Evolutionary conservation across 148 eudicot species (phyloP).

Genomic region (Gaultheria prostrata): DNA sequence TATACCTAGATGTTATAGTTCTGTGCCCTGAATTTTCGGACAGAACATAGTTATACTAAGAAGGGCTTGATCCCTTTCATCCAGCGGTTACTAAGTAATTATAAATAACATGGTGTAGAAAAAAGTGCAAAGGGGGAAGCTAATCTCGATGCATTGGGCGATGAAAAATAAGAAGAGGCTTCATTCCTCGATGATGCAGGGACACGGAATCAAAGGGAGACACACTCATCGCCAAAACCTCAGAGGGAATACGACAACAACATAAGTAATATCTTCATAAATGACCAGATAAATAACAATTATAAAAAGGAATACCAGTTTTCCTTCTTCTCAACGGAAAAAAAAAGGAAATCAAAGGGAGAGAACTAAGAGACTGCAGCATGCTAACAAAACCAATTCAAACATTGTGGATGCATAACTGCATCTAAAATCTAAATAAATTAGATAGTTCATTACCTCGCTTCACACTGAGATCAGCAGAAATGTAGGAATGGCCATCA

Average conservation of each 20-base stretch:
- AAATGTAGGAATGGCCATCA: slow-evolving; percentile 30
- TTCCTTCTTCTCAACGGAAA: neutral
- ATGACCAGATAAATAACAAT: neutral
- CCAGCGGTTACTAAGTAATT: neutral
- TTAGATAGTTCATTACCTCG: slow-evolving; percentile 29
- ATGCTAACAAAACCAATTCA: neutral
- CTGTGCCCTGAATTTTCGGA: neutral
- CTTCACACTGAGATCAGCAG: slow-evolving; percentile 30
- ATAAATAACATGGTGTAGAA: neutral
- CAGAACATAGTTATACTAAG: neutral
- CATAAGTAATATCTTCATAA: neutral
- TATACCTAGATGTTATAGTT: neutral
- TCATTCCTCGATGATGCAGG: neutral
- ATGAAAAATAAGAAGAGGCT: neutral
- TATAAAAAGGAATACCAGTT: neutral
- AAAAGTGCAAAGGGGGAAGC: neutral
- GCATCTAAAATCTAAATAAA: neutral
- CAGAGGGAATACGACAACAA: neutral
- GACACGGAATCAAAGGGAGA: neutral
- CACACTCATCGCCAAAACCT: too few species aligned
- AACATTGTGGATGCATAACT: neutral
- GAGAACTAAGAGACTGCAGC: neutral
- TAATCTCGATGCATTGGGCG: neutral
- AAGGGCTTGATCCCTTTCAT: neutral
- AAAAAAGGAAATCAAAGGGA: neutral